Evolutionary conservation across 441 rosid genomes (phyloP).

Genomic region (Pelargonium fulgidum): DNA sequence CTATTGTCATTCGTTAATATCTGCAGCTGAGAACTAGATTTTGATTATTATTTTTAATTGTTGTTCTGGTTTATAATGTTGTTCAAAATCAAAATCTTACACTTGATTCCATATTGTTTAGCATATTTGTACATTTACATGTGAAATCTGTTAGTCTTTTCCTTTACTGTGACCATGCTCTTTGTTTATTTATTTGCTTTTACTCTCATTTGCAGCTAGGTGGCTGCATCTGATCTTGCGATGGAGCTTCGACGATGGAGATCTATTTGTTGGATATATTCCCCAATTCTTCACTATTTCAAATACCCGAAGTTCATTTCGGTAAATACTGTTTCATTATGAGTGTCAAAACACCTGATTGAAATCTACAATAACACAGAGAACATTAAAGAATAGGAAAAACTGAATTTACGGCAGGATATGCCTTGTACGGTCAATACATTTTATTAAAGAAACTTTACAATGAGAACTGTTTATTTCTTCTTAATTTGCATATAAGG

Average conservation of each 20-base stretch:
- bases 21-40: neutral
- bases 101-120: neutral
- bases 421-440: neutral
- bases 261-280: neutral
- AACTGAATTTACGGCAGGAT: neutral
- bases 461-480: neutral
- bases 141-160: neutral
- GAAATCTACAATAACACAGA: neutral
- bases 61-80: neutral
- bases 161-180: neutral
- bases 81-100: neutral
- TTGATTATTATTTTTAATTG: neutral
- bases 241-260: neutral
- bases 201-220: neutral
- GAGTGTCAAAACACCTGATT: neutral
- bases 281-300: too few species aligned
- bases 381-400: neutral
- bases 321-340: neutral
- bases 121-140: neutral
- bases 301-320: neutral
- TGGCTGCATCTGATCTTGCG: neutral
- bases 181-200: neutral
- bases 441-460: neutral
- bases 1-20: neutral
- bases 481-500: constrained; percentile 9